A percentile compares a stretch with the other conserved stretches of the same genome.
Evolutionary conservation across 2,329 filamentous ascomycete species (phyloP).

Genomic region (Trichoderma afroharzianum): DNA sequence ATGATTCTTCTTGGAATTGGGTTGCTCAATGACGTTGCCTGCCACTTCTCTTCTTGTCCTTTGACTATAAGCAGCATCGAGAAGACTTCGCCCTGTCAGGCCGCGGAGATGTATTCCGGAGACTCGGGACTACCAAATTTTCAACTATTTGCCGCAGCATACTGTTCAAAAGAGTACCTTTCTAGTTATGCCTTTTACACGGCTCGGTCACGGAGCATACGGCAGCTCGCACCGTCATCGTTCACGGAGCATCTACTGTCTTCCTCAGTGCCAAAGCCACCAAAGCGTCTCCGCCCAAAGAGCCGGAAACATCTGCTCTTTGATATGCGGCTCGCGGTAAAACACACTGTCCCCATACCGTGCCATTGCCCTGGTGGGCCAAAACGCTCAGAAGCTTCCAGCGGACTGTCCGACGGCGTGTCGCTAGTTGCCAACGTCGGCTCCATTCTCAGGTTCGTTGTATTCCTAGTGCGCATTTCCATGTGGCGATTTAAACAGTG

Average conservation of each 20-base stretch:
- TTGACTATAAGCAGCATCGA: background rate
- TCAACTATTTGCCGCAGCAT: background rate
- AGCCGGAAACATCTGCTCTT: slow-evolving; percentile 4
- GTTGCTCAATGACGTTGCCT: background rate
- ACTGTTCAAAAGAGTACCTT: background rate
- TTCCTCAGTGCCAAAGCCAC: slow-evolving; percentile 8
- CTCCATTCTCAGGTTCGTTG: slow-evolving; percentile 5
- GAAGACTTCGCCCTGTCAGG: background rate
- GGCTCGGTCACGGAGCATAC: background rate
- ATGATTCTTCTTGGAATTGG: background rate
- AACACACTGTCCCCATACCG: slow-evolving; percentile 13
- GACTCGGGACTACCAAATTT: background rate
- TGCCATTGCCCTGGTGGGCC: background rate
- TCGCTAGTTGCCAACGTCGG: slow-evolving; percentile 11
- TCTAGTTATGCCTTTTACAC: background rate
- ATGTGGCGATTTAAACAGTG: slow-evolving; percentile 7
- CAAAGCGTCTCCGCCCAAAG: background rate
- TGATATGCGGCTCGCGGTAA: background rate
- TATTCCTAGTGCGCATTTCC: slow-evolving; percentile 4
- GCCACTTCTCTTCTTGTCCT: background rate
- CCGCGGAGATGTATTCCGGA: background rate
- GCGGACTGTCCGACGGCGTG: slow-evolving; percentile 15
- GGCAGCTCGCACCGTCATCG: slow-evolving; percentile 5
- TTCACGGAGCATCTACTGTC: slow-evolving; percentile 1
- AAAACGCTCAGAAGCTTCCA: slow-evolving; percentile 8